phyloP scores from a whole-genome alignment of 1,284 basidiomycete genomes.

The Phellopilus nigrolimitatus region DNA sequence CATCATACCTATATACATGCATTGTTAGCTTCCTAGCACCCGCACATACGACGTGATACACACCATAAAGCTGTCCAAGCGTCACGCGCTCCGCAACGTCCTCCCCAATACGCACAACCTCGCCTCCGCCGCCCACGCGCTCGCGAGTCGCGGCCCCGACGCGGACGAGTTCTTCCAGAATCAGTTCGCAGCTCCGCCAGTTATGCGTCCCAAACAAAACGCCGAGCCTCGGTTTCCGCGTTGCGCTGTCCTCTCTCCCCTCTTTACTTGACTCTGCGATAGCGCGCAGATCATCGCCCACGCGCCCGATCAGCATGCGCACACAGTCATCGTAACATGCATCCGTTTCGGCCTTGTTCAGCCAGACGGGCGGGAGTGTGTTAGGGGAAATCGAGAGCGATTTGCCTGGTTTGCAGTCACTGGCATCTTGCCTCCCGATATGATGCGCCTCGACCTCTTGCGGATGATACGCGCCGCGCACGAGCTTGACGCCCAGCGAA shows the following conservation, averaged over 20 bases:
- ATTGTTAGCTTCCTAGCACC: background rate
- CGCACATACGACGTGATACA: background rate
- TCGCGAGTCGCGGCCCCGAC: constrained; percentile 47
- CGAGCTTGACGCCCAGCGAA: constrained; percentile 88
- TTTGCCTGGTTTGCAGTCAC: background rate
- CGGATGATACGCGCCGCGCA: constrained; percentile 90
- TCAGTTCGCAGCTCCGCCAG: constrained; percentile 55
- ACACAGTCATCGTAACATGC: constrained; percentile 72
- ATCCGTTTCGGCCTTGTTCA: constrained; percentile 73
- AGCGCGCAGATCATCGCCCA: constrained; percentile 46
- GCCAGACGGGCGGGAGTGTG: constrained; percentile 61
- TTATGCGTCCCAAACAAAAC: constrained; percentile 86
- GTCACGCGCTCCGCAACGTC: constrained; percentile 64
- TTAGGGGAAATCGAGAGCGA: constrained; percentile 48
- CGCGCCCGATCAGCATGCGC: constrained; percentile 52
- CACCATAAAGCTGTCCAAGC: constrained; percentile 84
- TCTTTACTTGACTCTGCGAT: no score
- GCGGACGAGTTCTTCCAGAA: constrained; percentile 57
- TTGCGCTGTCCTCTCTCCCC: constrained; percentile 19
- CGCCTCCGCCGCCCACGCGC: constrained; percentile 18
- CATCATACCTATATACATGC: constrained; percentile 63
- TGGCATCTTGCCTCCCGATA: background rate
- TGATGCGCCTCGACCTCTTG: constrained; percentile 59
- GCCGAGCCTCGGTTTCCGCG: constrained; percentile 43
- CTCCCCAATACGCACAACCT: constrained; percentile 39